Conservation (phyloP, 2,329 filamentous ascomycete genomes). For the Blastomyces percursus region DNA sequence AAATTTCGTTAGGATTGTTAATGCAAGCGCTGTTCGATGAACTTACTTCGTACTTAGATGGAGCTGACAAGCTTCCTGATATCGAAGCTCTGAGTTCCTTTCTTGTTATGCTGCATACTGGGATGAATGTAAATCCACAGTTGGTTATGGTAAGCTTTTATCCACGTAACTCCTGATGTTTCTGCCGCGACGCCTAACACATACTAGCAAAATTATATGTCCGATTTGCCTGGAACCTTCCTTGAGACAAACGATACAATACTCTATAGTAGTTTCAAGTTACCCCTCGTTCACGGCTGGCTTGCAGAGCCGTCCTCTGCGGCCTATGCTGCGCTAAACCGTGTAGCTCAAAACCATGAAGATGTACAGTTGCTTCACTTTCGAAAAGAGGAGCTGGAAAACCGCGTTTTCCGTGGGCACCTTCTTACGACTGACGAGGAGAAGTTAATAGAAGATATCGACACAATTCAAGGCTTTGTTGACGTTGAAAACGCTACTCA, state of each 20-base stretch:
- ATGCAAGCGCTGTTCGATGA: slow-evolving; percentile 89
- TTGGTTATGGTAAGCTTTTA: slow-evolving; percentile 50
- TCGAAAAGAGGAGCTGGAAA: slow-evolving; percentile 75
- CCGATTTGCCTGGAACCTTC: slow-evolving; percentile 57
- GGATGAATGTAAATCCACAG: slow-evolving; percentile 95
- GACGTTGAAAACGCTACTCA: slow-evolving; percentile 65
- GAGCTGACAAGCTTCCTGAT: slow-evolving; percentile 63
- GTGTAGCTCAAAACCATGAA: slow-evolving; percentile 76
- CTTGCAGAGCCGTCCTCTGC: slow-evolving; percentile 56
- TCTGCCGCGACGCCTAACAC: background rate
- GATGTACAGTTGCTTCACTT: slow-evolving; percentile 85
- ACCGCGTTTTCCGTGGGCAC: slow-evolving; percentile 56
- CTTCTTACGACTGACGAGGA: slow-evolving; percentile 60
- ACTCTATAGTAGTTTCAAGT: slow-evolving; percentile 79
- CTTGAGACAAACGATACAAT: slow-evolving; percentile 78
- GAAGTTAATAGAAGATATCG: slow-evolving; percentile 68
- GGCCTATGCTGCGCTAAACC: slow-evolving; percentile 57
- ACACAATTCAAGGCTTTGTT: slow-evolving; percentile 76
- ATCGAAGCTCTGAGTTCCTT: slow-evolving; percentile 81
- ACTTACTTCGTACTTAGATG: slow-evolving; percentile 65
- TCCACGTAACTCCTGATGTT: slow-evolving; percentile 2
- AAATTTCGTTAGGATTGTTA: slow-evolving; percentile 74
- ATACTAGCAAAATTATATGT: slow-evolving; percentile 30
- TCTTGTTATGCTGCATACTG: slow-evolving; percentile 77
- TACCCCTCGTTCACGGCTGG: slow-evolving; percentile 92